Evolutionary conservation across 495 filamentous ascomycete genomes (phyloP), one percentile per base, ranked within the genome.

Genomic region (Aspergillus haitiensis): DNA sequence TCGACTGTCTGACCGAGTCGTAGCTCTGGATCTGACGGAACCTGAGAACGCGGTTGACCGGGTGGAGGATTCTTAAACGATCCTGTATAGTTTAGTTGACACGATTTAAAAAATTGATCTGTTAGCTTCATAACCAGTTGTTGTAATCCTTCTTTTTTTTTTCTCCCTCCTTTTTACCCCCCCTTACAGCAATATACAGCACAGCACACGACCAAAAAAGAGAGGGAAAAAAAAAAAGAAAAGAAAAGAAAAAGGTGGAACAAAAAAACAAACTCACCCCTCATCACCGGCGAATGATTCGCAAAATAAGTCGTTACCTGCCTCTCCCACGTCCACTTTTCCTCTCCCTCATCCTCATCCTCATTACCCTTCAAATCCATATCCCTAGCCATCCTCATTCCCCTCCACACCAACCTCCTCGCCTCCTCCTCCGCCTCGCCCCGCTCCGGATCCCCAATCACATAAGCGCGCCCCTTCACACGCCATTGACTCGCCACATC

Each of bases 231-330:
- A 44, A 15, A 21, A 12, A 35, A 64, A 57, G 50, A 31, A 34
- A 57, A 11, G 21, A 34, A 11, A 33, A 34, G 40, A 45, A 49
- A 59, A 37, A 56, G 0, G 46, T 13, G 50, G 44, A 34, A 45
- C 66, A 51, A 47, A 55, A 55, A 21, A 51, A 8, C 46, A 16
- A 52, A 66, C 73, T 27, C 78, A 60, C 89, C 90, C 66, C 89
- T 75, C 84, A 92, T 88, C 6, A 79, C 71, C 12, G 93, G 93
- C 31, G 81, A 85, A 67, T 92, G 74, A 70, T 96, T 96, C 12
- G 88, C 92, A 81, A 97, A 97, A 75, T 93, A 90, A 62, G 82
- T 86, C 59, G 87, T 89, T 44, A 97, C 72, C 72, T 96, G 91
- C 61, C 78, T 87, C 37, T 75, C 77, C 85, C 89, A 96, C 12